phyloP scores from a whole-genome alignment of 305 asterid genomes.

The Fraxinus paxiana region DNA sequence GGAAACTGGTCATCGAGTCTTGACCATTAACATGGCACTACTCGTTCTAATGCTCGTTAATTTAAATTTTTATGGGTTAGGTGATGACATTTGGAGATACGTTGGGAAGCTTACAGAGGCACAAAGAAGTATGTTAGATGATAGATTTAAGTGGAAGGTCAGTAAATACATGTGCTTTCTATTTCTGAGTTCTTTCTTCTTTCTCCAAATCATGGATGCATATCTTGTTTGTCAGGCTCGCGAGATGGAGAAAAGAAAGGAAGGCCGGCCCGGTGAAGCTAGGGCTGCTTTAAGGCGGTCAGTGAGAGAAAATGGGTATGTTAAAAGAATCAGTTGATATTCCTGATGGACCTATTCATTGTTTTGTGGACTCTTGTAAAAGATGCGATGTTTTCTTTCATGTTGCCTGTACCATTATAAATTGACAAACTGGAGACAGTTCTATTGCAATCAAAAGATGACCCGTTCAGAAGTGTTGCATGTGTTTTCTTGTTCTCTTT shows the following conservation, averaged over 20 bases:
- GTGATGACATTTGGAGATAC: slow-evolving; percentile 97
- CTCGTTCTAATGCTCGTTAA: not conserved
- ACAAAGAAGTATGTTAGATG: slow-evolving; percentile 97
- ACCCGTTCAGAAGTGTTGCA: not conserved
- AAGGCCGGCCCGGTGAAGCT: slow-evolving; percentile 96
- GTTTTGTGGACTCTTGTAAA: not conserved
- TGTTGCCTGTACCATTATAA: not conserved
- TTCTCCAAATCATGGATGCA: slow-evolving; percentile 1
- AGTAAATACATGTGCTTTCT: slow-evolving; percentile 17
- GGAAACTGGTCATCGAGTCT: not conserved
- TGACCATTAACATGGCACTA: not conserved
- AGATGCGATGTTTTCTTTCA: not conserved
- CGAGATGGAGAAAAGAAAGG: slow-evolving; percentile 96
- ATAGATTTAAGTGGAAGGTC: slow-evolving; percentile 96
- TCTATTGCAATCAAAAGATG: not conserved
- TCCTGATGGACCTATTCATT: not conserved
- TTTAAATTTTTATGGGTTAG: slow-evolving; percentile 28
- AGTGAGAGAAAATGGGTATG: slow-evolving; percentile 95
- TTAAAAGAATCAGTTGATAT: not conserved
- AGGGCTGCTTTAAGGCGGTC: slow-evolving; percentile 92
- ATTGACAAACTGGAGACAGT: not conserved
- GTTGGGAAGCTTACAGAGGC: slow-evolving; percentile 94
- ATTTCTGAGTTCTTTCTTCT: not conserved
- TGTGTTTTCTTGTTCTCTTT: not conserved
- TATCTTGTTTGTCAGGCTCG: slow-evolving; percentile 61